These are phyloP conservation scores for Iberis amara DNA, from an alignment of 441 rosid species.

Conservation along the genomic window DNA sequence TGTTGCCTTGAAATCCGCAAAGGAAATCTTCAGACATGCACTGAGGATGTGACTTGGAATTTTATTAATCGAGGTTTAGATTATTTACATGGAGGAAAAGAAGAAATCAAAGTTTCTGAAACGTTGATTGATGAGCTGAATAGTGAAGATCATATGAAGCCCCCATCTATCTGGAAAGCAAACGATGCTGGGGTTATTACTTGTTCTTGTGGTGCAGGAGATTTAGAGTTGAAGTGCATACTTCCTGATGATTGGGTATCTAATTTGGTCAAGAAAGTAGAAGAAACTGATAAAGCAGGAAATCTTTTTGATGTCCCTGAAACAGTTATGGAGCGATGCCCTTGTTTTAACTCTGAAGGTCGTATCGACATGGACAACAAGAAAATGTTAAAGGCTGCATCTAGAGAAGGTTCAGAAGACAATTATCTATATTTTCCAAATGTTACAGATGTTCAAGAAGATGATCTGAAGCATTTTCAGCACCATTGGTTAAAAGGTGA, in stretches of 20 bases:
- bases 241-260: conserved; percentile 42
- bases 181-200: conserved; percentile 49
- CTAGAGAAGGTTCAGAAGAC: conserved; percentile 49
- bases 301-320: conserved; percentile 20
- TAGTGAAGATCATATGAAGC: conserved; percentile 14
- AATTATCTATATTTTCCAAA: conserved; percentile 66
- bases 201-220: conserved; percentile 58
- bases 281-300: conserved; percentile 30
- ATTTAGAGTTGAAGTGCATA: conserved; percentile 44
- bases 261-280: conserved; percentile 48
- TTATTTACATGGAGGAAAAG: conserved; percentile 52
- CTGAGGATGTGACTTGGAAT: conserved; percentile 34
- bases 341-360: conserved; percentile 39
- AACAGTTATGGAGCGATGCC: conserved; percentile 33
- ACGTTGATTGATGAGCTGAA: conserved; percentile 2
- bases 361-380: conserved; percentile 26
- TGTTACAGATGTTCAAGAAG: conserved; percentile 38
- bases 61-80: conserved; percentile 31
- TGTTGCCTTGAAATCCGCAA: conserved; percentile 79
- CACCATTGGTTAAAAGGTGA: conserved; percentile 75
- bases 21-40: conserved; percentile 46
- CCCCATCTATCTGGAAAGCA: conserved; percentile 47
- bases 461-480: conserved; percentile 66
- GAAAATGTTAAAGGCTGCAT: conserved; percentile 56
- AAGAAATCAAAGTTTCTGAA: background rate